Conservation (phyloP, 352 stramenopile species). For the Phytophthora europaea region DNA sequence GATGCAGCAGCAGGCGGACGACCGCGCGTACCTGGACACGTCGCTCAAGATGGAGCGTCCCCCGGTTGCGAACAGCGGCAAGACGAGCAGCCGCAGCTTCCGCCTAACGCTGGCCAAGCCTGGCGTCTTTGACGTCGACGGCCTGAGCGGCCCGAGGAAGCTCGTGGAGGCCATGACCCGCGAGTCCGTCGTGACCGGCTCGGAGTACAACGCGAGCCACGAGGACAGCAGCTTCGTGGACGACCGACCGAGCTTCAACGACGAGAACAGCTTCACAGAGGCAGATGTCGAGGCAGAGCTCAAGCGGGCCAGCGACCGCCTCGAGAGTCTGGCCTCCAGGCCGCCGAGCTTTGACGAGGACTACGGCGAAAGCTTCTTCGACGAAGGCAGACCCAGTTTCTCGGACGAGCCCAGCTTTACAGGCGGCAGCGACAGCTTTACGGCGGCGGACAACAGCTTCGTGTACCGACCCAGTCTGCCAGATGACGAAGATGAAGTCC, state of each 20-base stretch:
- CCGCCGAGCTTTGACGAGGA: conserved; percentile 30
- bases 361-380: conserved; percentile 29
- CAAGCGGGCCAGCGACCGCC: background rate
- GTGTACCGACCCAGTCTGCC: conserved; percentile 34
- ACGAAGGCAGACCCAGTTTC: conserved; percentile 30
- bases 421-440: conserved; percentile 23
- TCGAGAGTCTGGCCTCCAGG: conserved; percentile 29
- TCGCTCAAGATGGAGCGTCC: conserved; percentile 40
- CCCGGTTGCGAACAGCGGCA: background rate
- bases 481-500: conserved; percentile 20
- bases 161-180: conserved; percentile 11
- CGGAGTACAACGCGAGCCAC: background rate
- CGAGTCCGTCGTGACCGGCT: conserved; percentile 1
- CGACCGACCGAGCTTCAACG: conserved; percentile 7
- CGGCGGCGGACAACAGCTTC: conserved; percentile 31
- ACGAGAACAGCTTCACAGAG: conserved; percentile 5
- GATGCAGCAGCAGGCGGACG: conserved; percentile 67
- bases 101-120: conserved; percentile 25
- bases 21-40: conserved; percentile 52
- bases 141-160: conserved; percentile 12
- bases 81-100: conserved; percentile 22
- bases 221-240: conserved; percentile 5
- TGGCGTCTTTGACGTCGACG: conserved; percentile 9
- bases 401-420: conserved; percentile 38
- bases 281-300: background rate